Conservation (phyloP, 2,329 filamentous ascomycete species). For the Calcarisporium arbuscula region DNA sequence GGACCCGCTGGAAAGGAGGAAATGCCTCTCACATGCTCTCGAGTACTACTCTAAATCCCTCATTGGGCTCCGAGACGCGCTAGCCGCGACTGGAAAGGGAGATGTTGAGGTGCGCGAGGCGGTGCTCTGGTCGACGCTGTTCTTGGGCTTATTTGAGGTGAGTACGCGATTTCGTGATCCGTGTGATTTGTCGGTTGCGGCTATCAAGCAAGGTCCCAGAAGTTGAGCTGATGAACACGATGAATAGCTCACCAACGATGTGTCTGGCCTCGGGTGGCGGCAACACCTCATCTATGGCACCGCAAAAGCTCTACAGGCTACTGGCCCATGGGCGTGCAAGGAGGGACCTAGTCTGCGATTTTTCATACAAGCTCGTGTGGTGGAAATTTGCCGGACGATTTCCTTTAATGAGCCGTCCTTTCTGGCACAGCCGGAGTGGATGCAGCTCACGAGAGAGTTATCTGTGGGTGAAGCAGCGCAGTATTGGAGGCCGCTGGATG, state of each 20-base stretch:
- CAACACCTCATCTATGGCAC: slow-evolving; percentile 29
- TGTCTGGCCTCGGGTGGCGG: slow-evolving; percentile 24
- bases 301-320: slow-evolving; percentile 21
- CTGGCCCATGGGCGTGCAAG: slow-evolving; percentile 18
- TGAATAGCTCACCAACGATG: slow-evolving; percentile 26
- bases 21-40: slow-evolving; percentile 10
- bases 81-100: slow-evolving; percentile 2
- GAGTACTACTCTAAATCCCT: slow-evolving; percentile 22
- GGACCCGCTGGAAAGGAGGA: slow-evolving; percentile 1
- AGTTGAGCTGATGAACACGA: too few relatives aligned
- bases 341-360: slow-evolving; percentile 18
- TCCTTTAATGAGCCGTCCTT: slow-evolving; percentile 18
- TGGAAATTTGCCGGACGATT: slow-evolving; percentile 18
- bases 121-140: slow-evolving; percentile 26
- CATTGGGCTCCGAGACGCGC: slow-evolving; percentile 13
- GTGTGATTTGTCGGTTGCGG: too few relatives aligned
- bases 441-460: slow-evolving; percentile 4
- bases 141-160: slow-evolving; percentile 29
- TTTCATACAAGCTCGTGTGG: slow-evolving; percentile 21
- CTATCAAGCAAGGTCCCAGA: too few relatives aligned
- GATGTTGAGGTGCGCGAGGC: slow-evolving; percentile 7
- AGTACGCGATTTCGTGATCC: background rate
- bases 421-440: slow-evolving; percentile 16
- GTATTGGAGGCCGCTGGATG: slow-evolving; percentile 12
- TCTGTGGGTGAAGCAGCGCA: slow-evolving; percentile 2